phyloP scores from a whole-genome alignment of 2,329 filamentous ascomycete genomes.

The Pseudogymnoascus sp. region DNA sequence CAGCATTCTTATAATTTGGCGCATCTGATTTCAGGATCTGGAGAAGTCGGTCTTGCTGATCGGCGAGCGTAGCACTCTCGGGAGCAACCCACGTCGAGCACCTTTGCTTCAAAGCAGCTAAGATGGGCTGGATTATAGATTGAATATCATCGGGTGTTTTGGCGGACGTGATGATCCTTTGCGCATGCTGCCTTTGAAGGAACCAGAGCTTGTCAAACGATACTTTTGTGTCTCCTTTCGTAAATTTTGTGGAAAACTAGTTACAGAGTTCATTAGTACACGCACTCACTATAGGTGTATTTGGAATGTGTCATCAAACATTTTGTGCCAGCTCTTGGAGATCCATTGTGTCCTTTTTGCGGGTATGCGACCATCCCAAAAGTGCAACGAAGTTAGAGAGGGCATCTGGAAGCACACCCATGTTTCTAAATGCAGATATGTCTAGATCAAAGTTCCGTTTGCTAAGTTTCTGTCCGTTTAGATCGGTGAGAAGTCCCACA shows the following conservation, averaged over 20 bases:
- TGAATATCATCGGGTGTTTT: background rate
- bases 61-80: background rate
- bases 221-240: conserved; percentile 79
- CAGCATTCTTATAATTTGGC: conserved; percentile 47
- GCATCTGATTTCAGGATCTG: conserved; percentile 34
- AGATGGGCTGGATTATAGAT: background rate
- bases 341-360: conserved; percentile 60
- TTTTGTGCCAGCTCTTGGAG: conserved; percentile 61
- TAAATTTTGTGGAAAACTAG: conserved; percentile 58
- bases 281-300: background rate
- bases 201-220: conserved; percentile 70
- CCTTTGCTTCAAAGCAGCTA: background rate
- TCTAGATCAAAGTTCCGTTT: conserved; percentile 68
- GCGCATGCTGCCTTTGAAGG: conserved; percentile 60
- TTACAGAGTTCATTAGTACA: background rate
- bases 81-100: background rate
- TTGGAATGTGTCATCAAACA: conserved; percentile 36
- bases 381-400: conserved; percentile 77
- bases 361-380: conserved; percentile 69
- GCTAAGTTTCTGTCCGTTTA: conserved; percentile 67
- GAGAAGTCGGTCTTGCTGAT: background rate
- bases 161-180: background rate
- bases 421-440: conserved; percentile 46
- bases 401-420: conserved; percentile 53
- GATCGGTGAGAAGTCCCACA: conserved; percentile 63